Evolutionary conservation across 1,284 basidiomycete species (phyloP), one percentile per base, ranked within the genome.

Genomic region (Rhodotorula sp.): DNA sequence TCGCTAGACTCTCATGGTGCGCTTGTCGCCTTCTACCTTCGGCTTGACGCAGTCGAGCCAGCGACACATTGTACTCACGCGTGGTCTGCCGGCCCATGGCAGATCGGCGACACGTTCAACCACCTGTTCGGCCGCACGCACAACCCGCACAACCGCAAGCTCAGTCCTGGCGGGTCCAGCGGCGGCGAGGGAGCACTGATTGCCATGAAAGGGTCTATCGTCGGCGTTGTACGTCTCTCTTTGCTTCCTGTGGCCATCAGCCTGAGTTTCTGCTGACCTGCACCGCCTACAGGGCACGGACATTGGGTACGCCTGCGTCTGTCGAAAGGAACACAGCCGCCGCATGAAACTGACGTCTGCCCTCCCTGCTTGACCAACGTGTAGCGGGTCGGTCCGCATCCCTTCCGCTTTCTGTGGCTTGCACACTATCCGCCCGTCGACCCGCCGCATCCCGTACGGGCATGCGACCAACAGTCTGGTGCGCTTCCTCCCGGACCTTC

Each of bases 141-240:
- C 48, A 83, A 82, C 68, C 82, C 84, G 8, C 79, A 75, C 78
- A 85, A 82, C 77, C 89, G 89, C 72, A 80, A 84, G 59, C 82
- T 89, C 77, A 57, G 64, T 74, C 78, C 77, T 64, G 74, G 72
- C 85, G 84, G 84, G 85, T 61, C 78, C 84, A 58, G 85, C 84
- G 71, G 86, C 83, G 61, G 82, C 83, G 72, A 87, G 85, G 86
- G 87, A 55, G 87, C 88, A 7, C 79, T 90, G 64, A 80, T 87
- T 8, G 85, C 85, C 0, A 81, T 87, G 70, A 84, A 83, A 85
- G 85, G 85, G 44, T 87, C 86, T 56, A 84, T 86, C 0, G 77
- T 90, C 17, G 89, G 89, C n/a, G 85, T 90, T 9, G 89, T 66
- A 17, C 53, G 58, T 59, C 44, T 34, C 41, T 14, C 23, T 34